Evolutionary conservation across 164 flowering plant species (phyloP).

Genomic region (Amborella trichopoda): DNA sequence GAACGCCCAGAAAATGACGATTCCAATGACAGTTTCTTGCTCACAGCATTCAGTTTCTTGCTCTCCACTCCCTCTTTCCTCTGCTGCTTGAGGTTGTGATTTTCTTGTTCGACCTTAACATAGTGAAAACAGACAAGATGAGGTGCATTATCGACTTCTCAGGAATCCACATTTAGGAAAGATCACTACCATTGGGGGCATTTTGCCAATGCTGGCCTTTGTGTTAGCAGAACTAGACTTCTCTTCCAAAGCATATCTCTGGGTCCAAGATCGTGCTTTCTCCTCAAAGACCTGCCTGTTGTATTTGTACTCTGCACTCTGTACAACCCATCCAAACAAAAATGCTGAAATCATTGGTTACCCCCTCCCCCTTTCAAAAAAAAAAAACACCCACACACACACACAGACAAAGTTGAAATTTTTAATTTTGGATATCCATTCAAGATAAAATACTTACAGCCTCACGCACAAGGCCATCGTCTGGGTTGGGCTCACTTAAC

Average conservation of each 20-base stretch:
- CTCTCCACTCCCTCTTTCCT: neutral
- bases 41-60: slow-evolving; percentile 6
- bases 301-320: slow-evolving; percentile 86
- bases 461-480: slow-evolving; percentile 89
- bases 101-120: too few species aligned
- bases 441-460: slow-evolving; percentile 43
- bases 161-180: neutral
- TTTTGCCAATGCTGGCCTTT: neutral
- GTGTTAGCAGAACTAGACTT: neutral
- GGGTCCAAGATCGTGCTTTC: slow-evolving; percentile 71
- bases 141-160: too few species aligned
- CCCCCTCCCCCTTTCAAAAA: too few species aligned
- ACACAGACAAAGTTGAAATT: too few species aligned
- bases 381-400: too few species aligned
- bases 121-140: too few species aligned
- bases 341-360: too few species aligned
- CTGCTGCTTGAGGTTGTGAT: neutral
- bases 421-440: too few species aligned
- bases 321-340: slow-evolving; percentile 18
- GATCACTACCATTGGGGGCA: neutral
- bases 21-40: slow-evolving; percentile 24
- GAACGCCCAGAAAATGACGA: slow-evolving; percentile 10
- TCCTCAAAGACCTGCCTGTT: slow-evolving; percentile 68
- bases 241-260: slow-evolving; percentile 46
- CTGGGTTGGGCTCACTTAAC: slow-evolving; percentile 87